Conservation (phyloP, 371 early-diverging fungal species). For the Capniomyces stellatus region DNA sequence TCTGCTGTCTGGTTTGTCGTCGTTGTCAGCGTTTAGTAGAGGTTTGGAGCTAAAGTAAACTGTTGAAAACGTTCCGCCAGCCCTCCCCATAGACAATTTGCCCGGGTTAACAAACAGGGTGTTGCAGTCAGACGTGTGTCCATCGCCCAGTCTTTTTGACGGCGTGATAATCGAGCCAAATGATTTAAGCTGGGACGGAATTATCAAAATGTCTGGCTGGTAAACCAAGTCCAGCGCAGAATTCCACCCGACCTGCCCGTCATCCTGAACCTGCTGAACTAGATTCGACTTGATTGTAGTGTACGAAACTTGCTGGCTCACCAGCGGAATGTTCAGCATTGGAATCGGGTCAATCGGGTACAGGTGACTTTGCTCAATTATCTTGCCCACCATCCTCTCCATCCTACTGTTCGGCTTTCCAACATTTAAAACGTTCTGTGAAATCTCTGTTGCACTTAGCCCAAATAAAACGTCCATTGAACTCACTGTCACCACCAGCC, state of each 20-base stretch:
- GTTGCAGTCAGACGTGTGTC: too few species aligned
- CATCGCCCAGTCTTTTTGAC: not conserved
- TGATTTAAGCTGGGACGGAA: not conserved
- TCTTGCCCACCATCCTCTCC: not conserved
- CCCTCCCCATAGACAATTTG: not conserved
- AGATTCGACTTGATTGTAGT: not conserved
- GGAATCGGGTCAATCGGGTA: too few species aligned
- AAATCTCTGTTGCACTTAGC: not conserved
- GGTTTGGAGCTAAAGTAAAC: too few species aligned
- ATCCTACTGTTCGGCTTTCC: not conserved
- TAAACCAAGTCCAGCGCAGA: not conserved
- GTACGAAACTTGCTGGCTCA: too few species aligned
- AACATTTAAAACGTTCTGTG: too few species aligned
- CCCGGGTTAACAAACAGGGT: not conserved
- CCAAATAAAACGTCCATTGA: not conserved
- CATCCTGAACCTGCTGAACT: not conserved
- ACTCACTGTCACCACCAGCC: not conserved
- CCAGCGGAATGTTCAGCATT: too few species aligned
- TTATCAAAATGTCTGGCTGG: not conserved
- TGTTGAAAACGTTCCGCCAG: too few species aligned
- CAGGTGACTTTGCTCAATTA: not conserved
- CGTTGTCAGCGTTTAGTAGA: too few species aligned
- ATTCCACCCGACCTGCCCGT: too few species aligned
- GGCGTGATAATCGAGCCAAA: not conserved
- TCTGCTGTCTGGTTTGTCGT: too few species aligned